phyloP scores from a whole-genome alignment of 805 yeast genomes.

The Metschnikowia peoriensis region DNA sequence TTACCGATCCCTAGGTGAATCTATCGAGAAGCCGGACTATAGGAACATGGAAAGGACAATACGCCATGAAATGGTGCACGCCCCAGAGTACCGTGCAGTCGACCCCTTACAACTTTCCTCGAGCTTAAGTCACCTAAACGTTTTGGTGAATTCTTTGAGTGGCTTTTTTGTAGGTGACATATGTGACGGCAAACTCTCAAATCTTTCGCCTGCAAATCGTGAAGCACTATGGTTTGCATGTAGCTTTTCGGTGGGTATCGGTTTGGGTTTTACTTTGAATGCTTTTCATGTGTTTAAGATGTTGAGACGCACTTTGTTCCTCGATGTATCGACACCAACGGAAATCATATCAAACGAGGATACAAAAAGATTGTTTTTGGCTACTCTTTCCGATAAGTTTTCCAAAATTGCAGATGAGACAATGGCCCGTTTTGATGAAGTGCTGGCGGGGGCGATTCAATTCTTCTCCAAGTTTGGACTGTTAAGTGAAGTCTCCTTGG shows the following conservation, averaged over 20 bases:
- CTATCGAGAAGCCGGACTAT: slow-evolving; percentile 6
- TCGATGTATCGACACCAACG: background rate
- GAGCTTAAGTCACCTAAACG: slow-evolving; percentile 22
- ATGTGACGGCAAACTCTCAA: background rate
- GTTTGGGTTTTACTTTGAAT: slow-evolving; percentile 28
- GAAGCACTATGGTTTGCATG: slow-evolving; percentile 22
- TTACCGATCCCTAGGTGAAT: background rate
- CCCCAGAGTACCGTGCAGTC: slow-evolving; percentile 20
- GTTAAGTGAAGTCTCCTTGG: background rate
- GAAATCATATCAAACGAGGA: background rate
- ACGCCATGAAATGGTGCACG: slow-evolving; percentile 9
- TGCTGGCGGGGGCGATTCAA: background rate
- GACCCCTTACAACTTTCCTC: slow-evolving; percentile 34
- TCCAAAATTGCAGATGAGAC: background rate
- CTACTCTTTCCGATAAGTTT: background rate
- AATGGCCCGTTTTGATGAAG: background rate
- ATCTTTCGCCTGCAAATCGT: slow-evolving; percentile 6
- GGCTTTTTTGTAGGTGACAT: background rate
- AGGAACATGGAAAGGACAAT: slow-evolving; percentile 7
- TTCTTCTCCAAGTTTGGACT: background rate
- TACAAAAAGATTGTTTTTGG: background rate
- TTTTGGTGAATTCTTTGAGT: slow-evolving; percentile 15
- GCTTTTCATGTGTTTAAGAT: slow-evolving; percentile 18
- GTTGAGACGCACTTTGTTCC: slow-evolving; percentile 1
- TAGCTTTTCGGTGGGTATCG: slow-evolving; percentile 37